Conservation (phyloP, 2,329 filamentous ascomycete genomes). For the Aspergillus sp. region DNA sequence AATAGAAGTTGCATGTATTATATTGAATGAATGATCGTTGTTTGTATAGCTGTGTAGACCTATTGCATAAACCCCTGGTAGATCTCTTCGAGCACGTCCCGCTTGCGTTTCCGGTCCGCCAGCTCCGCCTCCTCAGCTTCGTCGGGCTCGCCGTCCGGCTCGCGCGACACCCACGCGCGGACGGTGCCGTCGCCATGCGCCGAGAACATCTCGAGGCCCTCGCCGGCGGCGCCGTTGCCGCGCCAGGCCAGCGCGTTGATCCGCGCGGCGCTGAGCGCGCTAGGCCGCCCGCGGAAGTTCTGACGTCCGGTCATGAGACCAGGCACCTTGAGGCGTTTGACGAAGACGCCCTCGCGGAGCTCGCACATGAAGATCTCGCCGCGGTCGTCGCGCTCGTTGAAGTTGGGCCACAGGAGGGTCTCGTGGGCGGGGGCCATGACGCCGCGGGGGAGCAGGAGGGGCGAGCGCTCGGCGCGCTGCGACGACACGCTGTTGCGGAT, state of each 20-base stretch:
- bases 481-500: constrained; percentile 66
- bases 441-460: constrained; percentile 63
- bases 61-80: constrained; percentile 73
- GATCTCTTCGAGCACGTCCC: constrained; percentile 75
- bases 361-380: constrained; percentile 76
- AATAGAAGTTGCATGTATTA: too few species aligned
- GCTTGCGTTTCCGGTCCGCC: constrained; percentile 62
- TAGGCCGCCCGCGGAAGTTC: constrained; percentile 39
- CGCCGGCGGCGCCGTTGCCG: constrained; percentile 57
- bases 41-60: too few species aligned
- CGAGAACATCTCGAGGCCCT: constrained; percentile 72
- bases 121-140: constrained; percentile 52
- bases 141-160: constrained; percentile 47
- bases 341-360: constrained; percentile 70
- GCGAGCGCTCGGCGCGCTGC: constrained; percentile 59
- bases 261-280: constrained; percentile 56
- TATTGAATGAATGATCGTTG: not conserved
- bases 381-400: constrained; percentile 62
- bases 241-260: constrained; percentile 77
- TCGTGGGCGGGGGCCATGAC: constrained; percentile 59
- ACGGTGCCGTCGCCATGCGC: constrained; percentile 83
- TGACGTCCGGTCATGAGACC: constrained; percentile 47
- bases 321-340: constrained; percentile 69
- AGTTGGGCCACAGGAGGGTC: constrained; percentile 78
- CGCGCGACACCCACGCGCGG: constrained; percentile 69